Conservation (phyloP, 1,139 yeast genomes). For the Suhomyces wounanorum region DNA sequence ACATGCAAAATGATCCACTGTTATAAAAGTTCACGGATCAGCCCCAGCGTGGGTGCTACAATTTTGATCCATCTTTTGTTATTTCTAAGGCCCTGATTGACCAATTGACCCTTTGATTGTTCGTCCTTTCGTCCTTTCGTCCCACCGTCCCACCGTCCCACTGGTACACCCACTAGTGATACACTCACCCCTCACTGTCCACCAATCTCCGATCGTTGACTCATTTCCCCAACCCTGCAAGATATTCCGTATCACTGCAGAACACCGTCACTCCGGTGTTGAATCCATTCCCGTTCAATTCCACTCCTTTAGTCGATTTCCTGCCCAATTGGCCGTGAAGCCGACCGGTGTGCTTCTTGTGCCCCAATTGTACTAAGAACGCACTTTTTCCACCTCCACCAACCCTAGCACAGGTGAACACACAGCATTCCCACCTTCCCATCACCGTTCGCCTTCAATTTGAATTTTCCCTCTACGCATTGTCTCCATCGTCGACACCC, state of each 20-base stretch:
- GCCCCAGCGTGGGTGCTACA: constrained; percentile 1
- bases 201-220: not conserved
- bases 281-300: not conserved
- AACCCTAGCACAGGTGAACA: not conserved
- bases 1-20: constrained; percentile 4
- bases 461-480: not conserved
- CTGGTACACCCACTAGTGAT: not conserved
- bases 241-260: too few relatives aligned
- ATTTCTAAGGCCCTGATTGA: not conserved
- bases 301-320: not conserved
- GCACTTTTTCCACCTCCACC: too few relatives aligned
- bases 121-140: not conserved
- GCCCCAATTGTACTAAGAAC: too few relatives aligned
- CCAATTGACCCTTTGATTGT: not conserved
- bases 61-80: not conserved
- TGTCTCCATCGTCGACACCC: not conserved
- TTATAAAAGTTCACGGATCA: constrained; percentile 12
- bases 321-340: not conserved
- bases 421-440: not conserved
- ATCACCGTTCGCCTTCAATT: too few relatives aligned
- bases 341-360: too few relatives aligned
- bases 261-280: too few relatives aligned
- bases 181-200: not conserved
- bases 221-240: not conserved
- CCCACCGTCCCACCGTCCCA: not conserved